Evolutionary conservation across 1,284 basidiomycete genomes (phyloP), one percentile per base, ranked within the genome.

Genomic region (Stereum hirsutum): DNA sequence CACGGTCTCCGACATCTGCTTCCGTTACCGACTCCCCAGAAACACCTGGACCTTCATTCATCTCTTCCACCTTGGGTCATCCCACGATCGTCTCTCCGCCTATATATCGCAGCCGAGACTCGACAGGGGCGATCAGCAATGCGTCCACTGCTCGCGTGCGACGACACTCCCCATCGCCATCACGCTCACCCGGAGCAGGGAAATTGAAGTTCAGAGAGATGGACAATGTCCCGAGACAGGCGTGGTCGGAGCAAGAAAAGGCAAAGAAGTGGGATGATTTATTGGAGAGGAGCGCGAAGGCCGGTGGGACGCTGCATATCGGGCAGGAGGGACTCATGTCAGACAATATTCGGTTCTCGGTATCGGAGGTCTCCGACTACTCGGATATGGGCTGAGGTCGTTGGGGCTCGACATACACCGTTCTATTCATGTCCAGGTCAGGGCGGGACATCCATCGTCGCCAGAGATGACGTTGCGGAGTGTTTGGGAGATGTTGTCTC

Each of bases 281-380:
- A 45, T 59, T 86, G 46, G 68, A 73, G 55, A 65, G 70, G 50
- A 84, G 81, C 53, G 79, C 69, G 35, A 57, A 58, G 41, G 82
- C 83, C 2, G 82, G 82, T 3, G 83, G 82, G 41, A 86, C 83
- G 42, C 54, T 86, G 43, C 81, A 78, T 54, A 52, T 82, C 5
- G 65, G 68, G 5, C 60, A 60, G 39, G 54, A 67, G 7, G 58
- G 59, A 23, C 59, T 74, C 39, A 53, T 70, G 52, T 74, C 70
- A 38, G 72, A 76, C 46, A 59, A 54, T 30, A 49, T 71, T 38
- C 59, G 66, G 12, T 60, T 69, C 43, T 72, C 70, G 39, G 14
- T 24, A n/a, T n/a, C n/a, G n/a, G n/a, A n/a, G n/a, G n/a, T n/a
- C n/a, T n/a, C n/a, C n/a, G n/a, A n/a, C n/a, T n/a, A n/a, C n/a